phyloP scores from a whole-genome alignment of 225 moss, liverwort and hornwort species.

The Lunularia cruciata region DNA sequence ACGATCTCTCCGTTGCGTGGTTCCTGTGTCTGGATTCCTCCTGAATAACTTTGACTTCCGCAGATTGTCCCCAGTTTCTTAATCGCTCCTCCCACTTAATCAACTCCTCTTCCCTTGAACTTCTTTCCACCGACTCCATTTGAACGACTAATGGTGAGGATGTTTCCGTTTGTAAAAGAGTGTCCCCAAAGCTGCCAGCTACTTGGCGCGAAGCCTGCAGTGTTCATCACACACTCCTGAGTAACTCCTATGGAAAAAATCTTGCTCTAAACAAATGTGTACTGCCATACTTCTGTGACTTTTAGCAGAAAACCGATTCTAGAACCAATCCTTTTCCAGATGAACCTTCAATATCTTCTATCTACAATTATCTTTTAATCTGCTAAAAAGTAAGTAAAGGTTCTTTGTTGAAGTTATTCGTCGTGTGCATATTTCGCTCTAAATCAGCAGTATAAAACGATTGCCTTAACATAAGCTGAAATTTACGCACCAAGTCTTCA shows the following conservation, averaged over 20 bases:
- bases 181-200: slow-evolving; percentile 12
- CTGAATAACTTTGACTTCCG: slow-evolving; percentile 9
- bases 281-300: no score
- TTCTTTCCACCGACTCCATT: not conserved
- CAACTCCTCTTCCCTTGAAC: slow-evolving; percentile 15
- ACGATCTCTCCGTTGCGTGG: slow-evolving; percentile 3
- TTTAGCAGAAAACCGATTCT: no score
- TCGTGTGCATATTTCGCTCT: no score
- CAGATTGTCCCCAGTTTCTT: slow-evolving; percentile 17
- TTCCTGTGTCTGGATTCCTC: slow-evolving; percentile 10
- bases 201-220: slow-evolving; percentile 22
- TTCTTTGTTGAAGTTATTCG: no score
- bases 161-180: slow-evolving; percentile 1
- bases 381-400: no score
- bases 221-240: slow-evolving; percentile 1
- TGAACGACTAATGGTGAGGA: not conserved
- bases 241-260: not conserved
- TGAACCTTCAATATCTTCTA: no score
- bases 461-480: no score
- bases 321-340: no score
- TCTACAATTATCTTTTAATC: no score
- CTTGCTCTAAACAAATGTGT: not conserved
- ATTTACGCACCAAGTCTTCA: no score
- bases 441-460: no score
- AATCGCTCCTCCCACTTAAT: slow-evolving; percentile 23